Evolutionary conservation across 306 rosid genomes (phyloP), one percentile per base, ranked within the genome.

Genomic region (Dryas octopetala): DNA sequence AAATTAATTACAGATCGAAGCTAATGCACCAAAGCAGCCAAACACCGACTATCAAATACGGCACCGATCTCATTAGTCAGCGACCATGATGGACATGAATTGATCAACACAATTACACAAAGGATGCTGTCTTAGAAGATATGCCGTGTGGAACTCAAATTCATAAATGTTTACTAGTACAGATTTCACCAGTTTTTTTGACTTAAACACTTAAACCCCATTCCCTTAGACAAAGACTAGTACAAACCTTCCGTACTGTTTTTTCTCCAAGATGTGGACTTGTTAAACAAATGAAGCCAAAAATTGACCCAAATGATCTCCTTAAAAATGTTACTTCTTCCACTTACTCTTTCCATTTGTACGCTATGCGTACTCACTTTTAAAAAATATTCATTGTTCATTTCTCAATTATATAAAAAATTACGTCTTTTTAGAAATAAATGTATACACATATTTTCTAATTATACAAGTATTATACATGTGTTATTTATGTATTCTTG

Each of bases 71-170:
- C 9, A 0, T 54, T 46, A 23, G 46, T 50, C 70, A 68, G 59
- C 17, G 7, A 52, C 71, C 11, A 43, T 19, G 38, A 55, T 38
- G 38, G 38, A 32, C 2, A 32, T 32, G 38, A 32, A 32, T 32
- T 32, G 3, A 32, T 32, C 38, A 32, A 32, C 3, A 32, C 38
- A 32, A 23, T 23, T 23, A 23, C 23, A 23, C 23, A 32, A 32
- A 32, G 38, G 54, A 74, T 74, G 50, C 63, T 64, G 19, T 57
- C 49, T 19, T 17, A 28, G 16, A 61, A 55, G 74, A 74, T 68
- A 70, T 80, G 84, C 48, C 87, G 85, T 86, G 78, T 58, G 76
- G 82, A 77, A 65, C 79, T 77, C 73, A 10, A 77, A 71, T 80
- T 49, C 26, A 32, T 32, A 1, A 48, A 48, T 54, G 63, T 11